A percentile compares a stretch with the other conserved stretches of the same genome.
These are phyloP conservation scores for Magnaporthiopsis poae DNA, from an alignment of 2,329 filamentous ascomycete genomes.

Conservation along the genomic window DNA sequence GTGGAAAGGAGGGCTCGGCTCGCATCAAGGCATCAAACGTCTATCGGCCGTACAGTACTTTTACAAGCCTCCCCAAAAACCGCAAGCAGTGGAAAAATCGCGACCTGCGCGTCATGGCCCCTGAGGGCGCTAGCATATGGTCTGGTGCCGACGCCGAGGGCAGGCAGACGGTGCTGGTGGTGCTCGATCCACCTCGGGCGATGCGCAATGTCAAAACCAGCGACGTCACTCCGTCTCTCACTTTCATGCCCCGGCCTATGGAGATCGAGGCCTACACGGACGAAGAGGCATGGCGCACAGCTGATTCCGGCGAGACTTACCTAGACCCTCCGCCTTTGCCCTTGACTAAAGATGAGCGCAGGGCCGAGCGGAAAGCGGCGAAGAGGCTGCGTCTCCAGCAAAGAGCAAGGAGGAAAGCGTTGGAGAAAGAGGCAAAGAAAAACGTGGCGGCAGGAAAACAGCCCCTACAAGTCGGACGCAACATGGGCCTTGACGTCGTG, in stretches of 20 bases:
- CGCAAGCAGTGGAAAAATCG: background rate
- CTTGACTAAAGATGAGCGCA: background rate
- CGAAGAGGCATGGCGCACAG: background rate
- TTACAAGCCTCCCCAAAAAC: background rate
- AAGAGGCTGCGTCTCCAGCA: background rate
- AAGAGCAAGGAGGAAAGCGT: background rate
- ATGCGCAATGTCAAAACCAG: background rate
- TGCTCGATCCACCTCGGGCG: background rate
- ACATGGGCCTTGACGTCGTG: background rate
- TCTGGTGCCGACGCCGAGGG: background rate
- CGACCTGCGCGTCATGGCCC: background rate
- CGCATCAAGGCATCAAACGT: background rate
- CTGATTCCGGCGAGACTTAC: background rate
- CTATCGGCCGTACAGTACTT: background rate
- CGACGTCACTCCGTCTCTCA: background rate
- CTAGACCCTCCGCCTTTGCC: background rate
- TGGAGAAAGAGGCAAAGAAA: background rate
- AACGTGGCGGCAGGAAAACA: background rate
- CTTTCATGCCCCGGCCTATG: background rate
- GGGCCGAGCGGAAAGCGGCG: background rate
- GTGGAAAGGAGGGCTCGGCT: background rate
- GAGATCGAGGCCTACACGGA: background rate
- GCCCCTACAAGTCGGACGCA: background rate
- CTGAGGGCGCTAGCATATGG: background rate
- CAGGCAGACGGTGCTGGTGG: background rate